Evolutionary conservation across 1,139 yeast species (phyloP), one percentile per base, ranked within the genome.

Genomic region (Taiozyma onychis): DNA sequence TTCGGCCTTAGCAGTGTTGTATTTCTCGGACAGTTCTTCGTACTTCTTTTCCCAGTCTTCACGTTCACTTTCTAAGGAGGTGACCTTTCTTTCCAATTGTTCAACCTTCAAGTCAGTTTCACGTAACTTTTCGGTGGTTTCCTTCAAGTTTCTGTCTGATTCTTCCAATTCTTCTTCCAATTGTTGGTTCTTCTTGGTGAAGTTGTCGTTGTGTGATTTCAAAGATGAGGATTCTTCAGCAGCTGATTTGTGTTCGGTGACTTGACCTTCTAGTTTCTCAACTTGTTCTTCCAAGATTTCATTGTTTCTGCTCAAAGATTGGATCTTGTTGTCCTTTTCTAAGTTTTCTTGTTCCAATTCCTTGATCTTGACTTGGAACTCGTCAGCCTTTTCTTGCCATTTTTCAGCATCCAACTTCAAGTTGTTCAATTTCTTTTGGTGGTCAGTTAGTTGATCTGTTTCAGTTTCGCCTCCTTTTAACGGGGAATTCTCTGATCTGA

Each of bases 321-420:
- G 90, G 70, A 93, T 89, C 71, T 88, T 95, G 76, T 95, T 93
- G 69, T 93, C 99, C 76, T 91, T 91, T 63, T 88, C 93, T 60
- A 88, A 77, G 68, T 80, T 78, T 66, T 90, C 97, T 73, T 90
- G 97, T 72, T 93, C 98, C 69, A 91, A 79, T 66, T 80, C 86
- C 78, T 91, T 93, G 74, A 88, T 83, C 70, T 84, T 84, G 57
- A 78, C 83, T 54, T 83, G 72, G 64, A 88, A 80, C 64, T 88
- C 97, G 66, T 93, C 99, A 56, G 95, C 86, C 77, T 90, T 88
- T 71, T 89, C 97, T 76, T 91, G 97, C 88, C 98, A 95, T 65
- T 86, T 77, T 76, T 95, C 99, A 60, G 97, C 91, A 69, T 93
- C 99, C 65, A 88, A 78, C 75, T 91, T 91, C 72, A 93, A 83